A percentile compares a stretch with the other conserved stretches of the same genome.
Evolutionary conservation across 495 filamentous ascomycete species (phyloP).

Genomic region (Neurospora sp.): DNA sequence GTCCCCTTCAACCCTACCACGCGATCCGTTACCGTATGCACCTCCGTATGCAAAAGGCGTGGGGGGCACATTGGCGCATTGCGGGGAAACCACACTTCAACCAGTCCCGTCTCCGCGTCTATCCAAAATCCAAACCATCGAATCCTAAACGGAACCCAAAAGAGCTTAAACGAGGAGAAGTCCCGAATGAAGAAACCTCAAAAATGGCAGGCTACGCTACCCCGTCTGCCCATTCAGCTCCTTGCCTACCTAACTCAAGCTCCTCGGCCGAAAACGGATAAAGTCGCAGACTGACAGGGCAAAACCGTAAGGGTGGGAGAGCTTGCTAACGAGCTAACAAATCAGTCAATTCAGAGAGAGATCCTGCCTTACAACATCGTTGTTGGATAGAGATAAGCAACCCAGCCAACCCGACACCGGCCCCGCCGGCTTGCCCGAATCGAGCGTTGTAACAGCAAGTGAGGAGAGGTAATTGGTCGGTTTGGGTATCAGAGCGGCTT

Average conservation of each 20-base stretch:
- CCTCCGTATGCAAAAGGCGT: not conserved
- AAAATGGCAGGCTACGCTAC: not conserved
- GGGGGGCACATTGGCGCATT: not conserved
- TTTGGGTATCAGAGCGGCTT: not conserved
- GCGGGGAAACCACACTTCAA: not conserved
- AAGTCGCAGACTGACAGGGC: not conserved
- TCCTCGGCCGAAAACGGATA: not conserved
- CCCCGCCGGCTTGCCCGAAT: not conserved
- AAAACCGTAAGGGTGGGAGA: not conserved
- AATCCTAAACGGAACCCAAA: not conserved
- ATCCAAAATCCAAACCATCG: not conserved
- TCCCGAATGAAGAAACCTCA: not conserved
- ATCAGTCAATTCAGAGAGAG: not conserved
- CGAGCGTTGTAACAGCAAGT: no score
- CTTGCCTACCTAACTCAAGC: not conserved
- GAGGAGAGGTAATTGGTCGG: not conserved
- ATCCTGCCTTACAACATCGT: not conserved
- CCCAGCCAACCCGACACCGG: not conserved
- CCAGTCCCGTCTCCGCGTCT: not conserved
- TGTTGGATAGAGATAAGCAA: not conserved
- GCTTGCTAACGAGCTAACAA: not conserved
- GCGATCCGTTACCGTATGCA: not conserved
- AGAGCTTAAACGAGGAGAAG: not conserved
- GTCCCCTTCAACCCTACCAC: not conserved
- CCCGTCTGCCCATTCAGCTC: not conserved